Evolutionary conservation across 495 filamentous ascomycete species (phyloP), one percentile per base, ranked within the genome.

Genomic region (Oidiodendron maius): DNA sequence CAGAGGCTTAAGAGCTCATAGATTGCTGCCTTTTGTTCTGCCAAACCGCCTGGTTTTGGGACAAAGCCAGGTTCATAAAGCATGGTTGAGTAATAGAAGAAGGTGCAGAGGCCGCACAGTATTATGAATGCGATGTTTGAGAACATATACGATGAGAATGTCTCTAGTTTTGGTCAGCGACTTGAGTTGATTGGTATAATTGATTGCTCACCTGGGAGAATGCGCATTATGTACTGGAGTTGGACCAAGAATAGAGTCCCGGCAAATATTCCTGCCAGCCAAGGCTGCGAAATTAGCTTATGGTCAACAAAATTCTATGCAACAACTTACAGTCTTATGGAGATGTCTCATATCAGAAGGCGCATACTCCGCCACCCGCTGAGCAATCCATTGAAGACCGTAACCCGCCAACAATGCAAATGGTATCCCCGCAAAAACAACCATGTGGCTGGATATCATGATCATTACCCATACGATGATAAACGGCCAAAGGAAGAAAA

Each of bases 401-500:
- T 82, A 91, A 8, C 79, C 75, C 13, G 78, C 70, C 18, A 83
- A 63, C 0, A 83, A 50, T 0, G 83, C 77, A 30, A 88, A 62
- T 1, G 91, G 93, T 20, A 96, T 61, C 17, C 83, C 84, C 17
- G 83, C 67, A 54, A 80, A 93, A 15, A 96, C 74, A 3, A 82
- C 77, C 61, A 91, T 72, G 51, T 81, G 70, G 55, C 84, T 84
- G 15, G 95, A 61, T 52, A 94, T 79, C 69, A 78, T 79, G 12
- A 94, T 52, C 43, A 80, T 76, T 25, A 77, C 61, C 58, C 84
- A 81, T 4, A 96, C 64, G 25, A 91, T 75, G 17, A 88, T 50
- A 46, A 90, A 88, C 0, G 93, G 93, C 80, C 84, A 90, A 18
- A 94, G 66, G 62, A 96, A 96, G 71, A 95, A 87, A 64, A 94